Percentiles rank a stretch among this genome's conserved stretches.
phyloP scores from a whole-genome alignment of 306 rosid genomes.

The Cicer judaicum region DNA sequence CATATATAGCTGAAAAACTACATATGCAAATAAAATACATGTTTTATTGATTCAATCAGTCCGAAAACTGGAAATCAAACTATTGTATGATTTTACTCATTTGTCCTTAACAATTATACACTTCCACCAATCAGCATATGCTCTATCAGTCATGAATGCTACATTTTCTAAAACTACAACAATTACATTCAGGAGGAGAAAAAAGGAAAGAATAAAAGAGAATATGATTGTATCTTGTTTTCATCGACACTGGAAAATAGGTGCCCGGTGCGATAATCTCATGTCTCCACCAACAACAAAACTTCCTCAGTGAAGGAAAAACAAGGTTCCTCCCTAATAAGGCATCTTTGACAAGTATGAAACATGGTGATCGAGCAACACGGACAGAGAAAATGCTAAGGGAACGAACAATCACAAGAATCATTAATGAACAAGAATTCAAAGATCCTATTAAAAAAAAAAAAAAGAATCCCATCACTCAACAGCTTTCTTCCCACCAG shows the following conservation, averaged over 20 bases:
- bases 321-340: constrained; percentile 58
- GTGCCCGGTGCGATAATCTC: constrained; percentile 59
- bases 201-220: constrained; percentile 44
- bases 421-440: constrained; percentile 74
- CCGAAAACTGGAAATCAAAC: constrained; percentile 52
- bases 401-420: constrained; percentile 80
- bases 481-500: constrained; percentile 79
- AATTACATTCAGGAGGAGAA: constrained; percentile 56
- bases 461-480: constrained; percentile 56
- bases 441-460: constrained; percentile 52
- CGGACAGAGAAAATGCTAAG: constrained; percentile 59
- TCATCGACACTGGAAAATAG: constrained; percentile 59
- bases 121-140: constrained; percentile 78
- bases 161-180: constrained; percentile 72
- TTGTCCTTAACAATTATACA: constrained; percentile 71
- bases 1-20: constrained; percentile 40
- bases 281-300: constrained; percentile 60
- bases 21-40: constrained; percentile 44
- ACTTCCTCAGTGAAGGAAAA: constrained; percentile 64
- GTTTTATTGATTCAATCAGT: constrained; percentile 49
- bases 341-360: constrained; percentile 61
- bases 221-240: constrained; percentile 60
- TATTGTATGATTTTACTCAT: constrained; percentile 69
- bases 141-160: constrained; percentile 74
- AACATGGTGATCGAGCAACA: constrained; percentile 56